Base-by-base conservation (phyloP, 805 yeast species). In the Kodamaea lidongshanica region DNA sequence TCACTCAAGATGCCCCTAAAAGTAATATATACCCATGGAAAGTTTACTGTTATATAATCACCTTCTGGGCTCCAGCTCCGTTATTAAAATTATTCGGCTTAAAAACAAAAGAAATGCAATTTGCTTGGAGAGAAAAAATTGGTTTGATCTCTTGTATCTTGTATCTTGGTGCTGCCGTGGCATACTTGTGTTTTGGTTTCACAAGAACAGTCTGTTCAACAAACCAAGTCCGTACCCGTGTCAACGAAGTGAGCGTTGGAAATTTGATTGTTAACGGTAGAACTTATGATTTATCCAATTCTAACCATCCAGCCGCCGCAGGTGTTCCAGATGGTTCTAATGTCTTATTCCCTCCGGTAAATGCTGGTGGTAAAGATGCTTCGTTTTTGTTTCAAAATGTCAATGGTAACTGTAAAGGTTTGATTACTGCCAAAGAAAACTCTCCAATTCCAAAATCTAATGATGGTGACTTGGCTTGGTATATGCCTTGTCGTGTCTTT, bases 71-170 rank as follows among this genome's bases (percentile, higher is more conserved):
- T 3, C 95, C 96, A 1, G 72, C 80, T 3, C 79, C 87, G 0
- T 39, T 86, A 19, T 58, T 87, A 45, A 61, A 61, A 25, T 54
- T 83, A 25, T 81, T 75, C 56, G 97, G 97, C 3, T 70, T 89
- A 70, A 70, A 72, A 19, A 76, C 81, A 12, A 74, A 76, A 42
- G 88, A 78, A 25, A 74, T 95, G 37, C 96, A 88, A 52, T 75
- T 77, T 65, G 97, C 97, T 0, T 92, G 98, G 98, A 72, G 98
- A 49, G 98, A 92, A 50, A 89, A 89, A 50, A 81, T 88, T 32
- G 97, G 86, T 2, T 66, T 92, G 25, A 65, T 89, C 25, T 70
- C 92, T 1, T 67, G 87, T 32, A 87, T 89, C 44, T 40, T 80
- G 12, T 70, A 71, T 42, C 59, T 83, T 26, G 96, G 92, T 33